A percentile compares a stretch with the other conserved stretches of the same genome.
phyloP scores from a whole-genome alignment of 345 rosid genomes.

The Geranium rotundifolium region DNA sequence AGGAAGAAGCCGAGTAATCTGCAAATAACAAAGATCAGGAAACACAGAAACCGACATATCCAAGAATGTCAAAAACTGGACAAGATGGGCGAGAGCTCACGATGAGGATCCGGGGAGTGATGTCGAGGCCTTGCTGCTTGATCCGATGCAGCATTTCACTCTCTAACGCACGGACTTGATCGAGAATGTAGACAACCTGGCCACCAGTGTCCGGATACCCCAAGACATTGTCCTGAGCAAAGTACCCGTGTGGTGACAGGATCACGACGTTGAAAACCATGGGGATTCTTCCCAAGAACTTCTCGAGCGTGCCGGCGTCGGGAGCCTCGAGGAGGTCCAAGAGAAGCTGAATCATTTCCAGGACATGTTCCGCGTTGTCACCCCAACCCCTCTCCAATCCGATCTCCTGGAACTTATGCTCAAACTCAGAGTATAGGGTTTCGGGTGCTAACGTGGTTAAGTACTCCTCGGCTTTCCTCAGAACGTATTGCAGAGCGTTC shows the following conservation, averaged over 20 bases:
- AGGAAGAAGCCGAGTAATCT: conserved; percentile 84
- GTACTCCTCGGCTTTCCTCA: conserved; percentile 88
- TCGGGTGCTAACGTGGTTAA: conserved; percentile 34
- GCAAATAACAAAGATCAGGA: conserved; percentile 7
- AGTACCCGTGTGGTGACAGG: conserved; percentile 91
- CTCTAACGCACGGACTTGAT: conserved; percentile 96
- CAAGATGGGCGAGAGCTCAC: conserved; percentile 22
- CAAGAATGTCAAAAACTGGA: no score
- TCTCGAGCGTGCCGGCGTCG: conserved; percentile 89
- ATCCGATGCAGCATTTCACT: conserved; percentile 87
- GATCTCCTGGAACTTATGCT: conserved; percentile 77
- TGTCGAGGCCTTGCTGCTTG: conserved; percentile 84
- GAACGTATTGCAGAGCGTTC: conserved; percentile 51
- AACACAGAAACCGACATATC: no score
- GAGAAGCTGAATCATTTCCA: conserved; percentile 82
- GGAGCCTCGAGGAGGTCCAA: conserved; percentile 97
- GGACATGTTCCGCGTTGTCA: conserved; percentile 64
- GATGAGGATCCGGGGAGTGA: conserved; percentile 75
- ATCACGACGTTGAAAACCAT: conserved; percentile 97
- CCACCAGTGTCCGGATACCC: conserved; percentile 99
- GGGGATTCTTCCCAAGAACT: conserved; percentile 78
- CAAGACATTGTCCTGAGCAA: conserved; percentile 90
- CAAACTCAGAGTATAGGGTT: conserved; percentile 55
- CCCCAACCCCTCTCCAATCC: conserved; percentile 99
- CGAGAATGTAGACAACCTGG: conserved; percentile 96